Conservation (phyloP, 306 rosid species). For the Citrullus amarus region DNA sequence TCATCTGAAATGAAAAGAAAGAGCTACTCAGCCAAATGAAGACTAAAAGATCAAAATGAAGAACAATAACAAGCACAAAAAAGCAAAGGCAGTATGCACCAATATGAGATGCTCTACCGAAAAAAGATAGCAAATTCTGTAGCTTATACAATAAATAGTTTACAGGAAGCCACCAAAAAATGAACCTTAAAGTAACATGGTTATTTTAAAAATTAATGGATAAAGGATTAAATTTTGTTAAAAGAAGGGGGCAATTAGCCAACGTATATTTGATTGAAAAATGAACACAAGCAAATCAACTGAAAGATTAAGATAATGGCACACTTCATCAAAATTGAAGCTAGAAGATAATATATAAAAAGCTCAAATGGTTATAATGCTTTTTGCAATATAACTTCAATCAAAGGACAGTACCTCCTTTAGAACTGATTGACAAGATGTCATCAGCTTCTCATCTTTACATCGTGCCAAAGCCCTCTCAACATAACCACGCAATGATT, state of each 20-base stretch:
- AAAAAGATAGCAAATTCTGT: neutral
- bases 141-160: neutral
- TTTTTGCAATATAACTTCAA: conserved; percentile 8
- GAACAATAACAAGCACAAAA: neutral
- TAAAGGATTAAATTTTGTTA: neutral
- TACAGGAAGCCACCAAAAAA: neutral
- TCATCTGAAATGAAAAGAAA: conserved; percentile 41
- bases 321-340: neutral
- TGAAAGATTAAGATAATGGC: neutral
- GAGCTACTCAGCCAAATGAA: conserved; percentile 5
- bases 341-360: neutral
- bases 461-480: conserved; percentile 95
- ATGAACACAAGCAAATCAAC: neutral
- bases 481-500: conserved; percentile 82
- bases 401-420: conserved; percentile 52
- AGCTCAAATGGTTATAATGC: neutral
- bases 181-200: neutral
- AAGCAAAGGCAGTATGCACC: neutral
- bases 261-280: neutral
- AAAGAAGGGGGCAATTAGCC: neutral
- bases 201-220: neutral
- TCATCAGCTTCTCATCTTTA: conserved; percentile 75
- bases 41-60: conserved; percentile 7
- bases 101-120: neutral
- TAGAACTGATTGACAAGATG: conserved; percentile 70